These are phyloP conservation scores for Furcasterigmium furcatum DNA, from an alignment of 2,329 filamentous ascomycete genomes.

Conservation along the genomic window DNA sequence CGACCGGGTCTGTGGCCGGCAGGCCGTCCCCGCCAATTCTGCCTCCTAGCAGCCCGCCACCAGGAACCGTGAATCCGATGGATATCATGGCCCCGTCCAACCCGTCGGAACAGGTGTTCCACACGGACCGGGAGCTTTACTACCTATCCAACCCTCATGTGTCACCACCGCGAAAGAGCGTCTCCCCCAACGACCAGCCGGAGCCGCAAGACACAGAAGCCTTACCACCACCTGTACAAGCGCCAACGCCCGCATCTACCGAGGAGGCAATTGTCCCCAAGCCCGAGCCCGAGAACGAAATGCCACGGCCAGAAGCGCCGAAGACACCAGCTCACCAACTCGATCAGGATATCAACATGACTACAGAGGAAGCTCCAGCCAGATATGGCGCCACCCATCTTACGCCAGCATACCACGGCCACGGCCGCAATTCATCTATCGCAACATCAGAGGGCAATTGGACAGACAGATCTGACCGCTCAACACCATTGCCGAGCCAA, in stretches of 20 bases:
- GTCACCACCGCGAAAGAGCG: slow-evolving; percentile 31
- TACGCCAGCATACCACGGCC: slow-evolving; percentile 6
- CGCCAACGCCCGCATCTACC: neutral
- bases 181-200: slow-evolving; percentile 12
- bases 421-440: slow-evolving; percentile 6
- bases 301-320: neutral
- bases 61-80: slow-evolving; percentile 51
- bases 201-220: neutral
- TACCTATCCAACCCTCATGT: slow-evolving; percentile 21
- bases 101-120: slow-evolving; percentile 26
- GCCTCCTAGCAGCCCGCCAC: slow-evolving; percentile 29
- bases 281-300: neutral
- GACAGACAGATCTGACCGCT: slow-evolving; percentile 34
- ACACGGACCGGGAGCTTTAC: slow-evolving; percentile 28
- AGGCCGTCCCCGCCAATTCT: slow-evolving; percentile 10
- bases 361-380: neutral
- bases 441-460: slow-evolving; percentile 12
- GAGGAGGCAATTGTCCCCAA: neutral
- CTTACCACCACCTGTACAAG: neutral
- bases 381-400: slow-evolving; percentile 6
- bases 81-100: slow-evolving; percentile 46
- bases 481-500: slow-evolving; percentile 35
- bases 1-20: neutral
- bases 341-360: slow-evolving; percentile 4
- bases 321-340: neutral